Conservation (phyloP, 768 basidiomycete species). For the Rhizopogon salebrosus region DNA sequence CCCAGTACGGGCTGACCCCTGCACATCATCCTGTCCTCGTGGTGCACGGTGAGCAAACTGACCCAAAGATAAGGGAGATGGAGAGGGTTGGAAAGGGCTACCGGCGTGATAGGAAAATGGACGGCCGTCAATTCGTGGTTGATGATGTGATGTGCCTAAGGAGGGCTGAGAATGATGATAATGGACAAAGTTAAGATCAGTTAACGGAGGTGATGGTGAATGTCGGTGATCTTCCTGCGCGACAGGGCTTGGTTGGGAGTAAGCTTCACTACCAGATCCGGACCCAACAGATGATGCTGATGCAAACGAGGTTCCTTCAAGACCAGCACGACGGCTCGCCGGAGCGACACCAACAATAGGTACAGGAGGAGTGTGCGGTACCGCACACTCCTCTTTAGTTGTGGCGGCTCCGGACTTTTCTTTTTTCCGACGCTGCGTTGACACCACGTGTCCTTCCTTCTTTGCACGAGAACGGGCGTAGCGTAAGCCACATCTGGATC, state of each 20-base stretch:
- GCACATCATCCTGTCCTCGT: conserved; percentile 31
- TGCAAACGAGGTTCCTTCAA: conserved; percentile 44
- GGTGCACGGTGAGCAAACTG: conserved; percentile 29
- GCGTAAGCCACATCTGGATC: conserved; percentile 70
- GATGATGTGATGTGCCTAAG: conserved; percentile 28
- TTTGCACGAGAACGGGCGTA: conserved; percentile 87
- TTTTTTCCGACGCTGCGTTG: conserved; percentile 52
- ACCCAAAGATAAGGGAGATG: conserved; percentile 34
- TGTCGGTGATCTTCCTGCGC: conserved; percentile 38
- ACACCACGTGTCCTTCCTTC: conserved; percentile 62
- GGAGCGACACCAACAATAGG: conserved; percentile 42
- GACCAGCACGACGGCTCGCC: conserved; percentile 39
- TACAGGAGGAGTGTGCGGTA: conserved; percentile 17
- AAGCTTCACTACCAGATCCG: conserved; percentile 54
- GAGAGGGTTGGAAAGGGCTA: conserved; percentile 32
- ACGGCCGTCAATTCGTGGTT: conserved; percentile 24
- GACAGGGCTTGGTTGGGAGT: conserved; percentile 40
- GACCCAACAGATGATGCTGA: conserved; percentile 48
- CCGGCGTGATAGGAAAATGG: conserved; percentile 17
- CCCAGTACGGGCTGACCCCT: conserved; percentile 31
- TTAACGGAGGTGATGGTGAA: conserved; percentile 65
- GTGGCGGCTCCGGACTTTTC: conserved; percentile 40
- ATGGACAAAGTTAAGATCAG: conserved; percentile 51
- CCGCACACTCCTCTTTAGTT: conserved; percentile 21
- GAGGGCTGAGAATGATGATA: conserved; percentile 40